Conservation (phyloP, 2,329 filamentous ascomycete species). For the Botrytis byssoidea region DNA sequence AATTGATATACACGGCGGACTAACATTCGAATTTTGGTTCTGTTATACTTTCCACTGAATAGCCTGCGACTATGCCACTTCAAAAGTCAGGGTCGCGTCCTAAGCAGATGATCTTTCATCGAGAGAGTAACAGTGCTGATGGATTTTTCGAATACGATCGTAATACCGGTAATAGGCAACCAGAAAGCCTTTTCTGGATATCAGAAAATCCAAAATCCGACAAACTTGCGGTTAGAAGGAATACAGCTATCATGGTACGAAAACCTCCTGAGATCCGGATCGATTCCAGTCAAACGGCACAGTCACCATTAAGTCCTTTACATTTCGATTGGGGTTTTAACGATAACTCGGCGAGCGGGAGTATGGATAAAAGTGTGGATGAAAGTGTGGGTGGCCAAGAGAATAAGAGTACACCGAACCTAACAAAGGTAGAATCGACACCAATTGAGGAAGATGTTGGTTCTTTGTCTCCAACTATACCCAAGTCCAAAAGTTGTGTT, state of each 20-base stretch:
- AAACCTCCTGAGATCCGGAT: not conserved
- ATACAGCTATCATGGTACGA: constrained; percentile 1
- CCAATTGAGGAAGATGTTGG: not conserved
- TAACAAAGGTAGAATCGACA: constrained; percentile 3
- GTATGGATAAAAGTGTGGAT: not conserved
- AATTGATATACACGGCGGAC: not conserved
- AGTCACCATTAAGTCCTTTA: constrained; percentile 5
- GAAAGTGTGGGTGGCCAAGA: not conserved
- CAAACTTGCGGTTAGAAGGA: not conserved
- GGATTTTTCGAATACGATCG: constrained; percentile 16
- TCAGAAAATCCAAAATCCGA: constrained; percentile 13
- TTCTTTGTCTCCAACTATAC: constrained; percentile 8
- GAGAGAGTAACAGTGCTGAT: constrained; percentile 6
- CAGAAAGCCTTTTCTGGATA: constrained; percentile 13
- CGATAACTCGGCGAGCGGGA: constrained; percentile 1
- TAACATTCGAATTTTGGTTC: not conserved
- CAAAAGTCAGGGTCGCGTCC: not conserved
- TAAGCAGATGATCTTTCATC: constrained; percentile 2
- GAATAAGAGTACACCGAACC: not conserved
- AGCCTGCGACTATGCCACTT: not conserved
- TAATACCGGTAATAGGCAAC: constrained; percentile 17
- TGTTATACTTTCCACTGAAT: not conserved
- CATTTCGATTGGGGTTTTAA: not conserved
- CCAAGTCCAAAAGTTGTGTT: not conserved
- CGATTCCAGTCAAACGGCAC: not conserved